Evolutionary conservation across 352 stramenopile genomes (phyloP).

Genomic region (Globisporangium yorkense): DNA sequence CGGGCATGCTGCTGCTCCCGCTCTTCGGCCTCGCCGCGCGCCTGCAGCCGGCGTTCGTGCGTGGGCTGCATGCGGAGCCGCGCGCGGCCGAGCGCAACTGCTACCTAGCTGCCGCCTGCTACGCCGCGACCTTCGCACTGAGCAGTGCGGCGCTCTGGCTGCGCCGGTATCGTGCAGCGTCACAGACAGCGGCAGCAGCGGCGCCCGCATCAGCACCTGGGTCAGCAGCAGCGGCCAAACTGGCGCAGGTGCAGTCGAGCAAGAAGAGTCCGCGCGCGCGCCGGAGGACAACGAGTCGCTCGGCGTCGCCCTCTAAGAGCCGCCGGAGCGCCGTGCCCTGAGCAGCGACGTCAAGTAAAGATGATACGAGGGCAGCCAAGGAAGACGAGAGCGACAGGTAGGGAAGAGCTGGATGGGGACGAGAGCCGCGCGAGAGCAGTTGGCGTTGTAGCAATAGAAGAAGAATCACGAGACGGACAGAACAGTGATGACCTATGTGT

Average conservation of each 20-base stretch:
- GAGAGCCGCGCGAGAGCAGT: too few species aligned
- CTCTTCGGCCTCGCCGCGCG: slow-evolving; percentile 51
- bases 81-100: slow-evolving; percentile 50
- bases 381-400: too few species aligned
- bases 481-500: too few species aligned
- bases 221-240: too few species aligned
- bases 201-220: too few species aligned
- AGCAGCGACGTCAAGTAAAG: background rate
- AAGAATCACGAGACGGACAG: too few species aligned
- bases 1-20: slow-evolving; percentile 43
- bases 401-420: too few species aligned
- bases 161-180: background rate
- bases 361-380: too few species aligned
- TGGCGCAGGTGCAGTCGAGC: background rate
- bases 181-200: background rate
- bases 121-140: slow-evolving; percentile 37
- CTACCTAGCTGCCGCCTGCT: slow-evolving; percentile 46
- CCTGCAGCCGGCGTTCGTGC: slow-evolving; percentile 52
- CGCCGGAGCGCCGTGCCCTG: background rate
- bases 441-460: too few species aligned
- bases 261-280: background rate
- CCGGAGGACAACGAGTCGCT: background rate
- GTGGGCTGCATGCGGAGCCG: slow-evolving; percentile 38
- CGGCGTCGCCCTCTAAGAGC: background rate
- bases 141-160: slow-evolving; percentile 17